Conservation (phyloP, 106 monocot genomes). For the Iris macrosiphon region DNA sequence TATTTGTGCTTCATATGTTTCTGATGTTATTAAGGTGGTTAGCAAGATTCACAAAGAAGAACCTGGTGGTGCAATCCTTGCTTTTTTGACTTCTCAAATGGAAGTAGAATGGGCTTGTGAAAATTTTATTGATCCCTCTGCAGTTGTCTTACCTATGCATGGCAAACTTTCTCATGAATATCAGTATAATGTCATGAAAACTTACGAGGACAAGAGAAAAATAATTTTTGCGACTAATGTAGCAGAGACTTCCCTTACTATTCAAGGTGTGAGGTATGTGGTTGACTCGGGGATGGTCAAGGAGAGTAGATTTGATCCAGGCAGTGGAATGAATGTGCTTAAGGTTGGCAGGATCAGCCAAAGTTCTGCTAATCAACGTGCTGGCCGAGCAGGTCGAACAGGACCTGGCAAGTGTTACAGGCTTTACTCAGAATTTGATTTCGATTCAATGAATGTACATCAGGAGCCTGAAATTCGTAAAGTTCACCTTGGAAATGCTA, state of each 20-base stretch:
- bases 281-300: slow-evolving; percentile 95
- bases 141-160: slow-evolving; percentile 82
- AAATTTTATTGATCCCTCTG: slow-evolving; percentile 50
- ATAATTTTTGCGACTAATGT: slow-evolving; percentile 87
- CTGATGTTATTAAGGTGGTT: slow-evolving; percentile 71
- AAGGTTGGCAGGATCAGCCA: slow-evolving; percentile 67
- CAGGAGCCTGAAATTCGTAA: slow-evolving; percentile 95
- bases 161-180: slow-evolving; percentile 88
- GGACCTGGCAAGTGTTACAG: slow-evolving; percentile 83
- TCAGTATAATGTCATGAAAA: slow-evolving; percentile 64
- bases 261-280: slow-evolving; percentile 80
- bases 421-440: slow-evolving; percentile 73
- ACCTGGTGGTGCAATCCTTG: slow-evolving; percentile 76
- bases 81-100: slow-evolving; percentile 86
- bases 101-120: slow-evolving; percentile 99
- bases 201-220: slow-evolving; percentile 79
- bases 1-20: slow-evolving; percentile 48
- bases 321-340: slow-evolving; percentile 80
- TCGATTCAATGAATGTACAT: slow-evolving; percentile 49
- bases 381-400: slow-evolving; percentile 89
- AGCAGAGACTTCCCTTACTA: slow-evolving; percentile 93
- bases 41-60: slow-evolving; percentile 64
- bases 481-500: slow-evolving; percentile 87
- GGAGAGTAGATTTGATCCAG: slow-evolving; percentile 76
- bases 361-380: slow-evolving; percentile 91